These are phyloP conservation scores for Penicillium samsonianum DNA, from an alignment of 495 filamentous ascomycete species.

Conservation along the genomic window DNA sequence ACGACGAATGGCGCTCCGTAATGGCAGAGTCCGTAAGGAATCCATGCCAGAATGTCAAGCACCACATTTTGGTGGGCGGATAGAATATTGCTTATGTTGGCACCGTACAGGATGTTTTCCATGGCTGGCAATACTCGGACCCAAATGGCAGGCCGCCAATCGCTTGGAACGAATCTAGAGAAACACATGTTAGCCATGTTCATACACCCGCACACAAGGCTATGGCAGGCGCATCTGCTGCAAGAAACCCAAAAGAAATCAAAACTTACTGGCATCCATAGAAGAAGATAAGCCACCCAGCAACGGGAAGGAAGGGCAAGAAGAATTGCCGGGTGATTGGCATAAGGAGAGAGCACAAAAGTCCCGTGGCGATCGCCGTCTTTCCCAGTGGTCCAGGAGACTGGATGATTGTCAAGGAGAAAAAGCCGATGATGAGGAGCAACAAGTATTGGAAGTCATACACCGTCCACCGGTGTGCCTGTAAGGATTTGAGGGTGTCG, in stretches of 20 bases:
- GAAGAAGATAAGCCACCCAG: constrained; percentile 83
- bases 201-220: not conserved
- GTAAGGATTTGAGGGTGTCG: constrained; percentile 71
- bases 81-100: constrained; percentile 92
- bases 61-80: constrained; percentile 80
- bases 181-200: constrained; percentile 21
- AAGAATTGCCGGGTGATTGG: constrained; percentile 92
- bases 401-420: constrained; percentile 78
- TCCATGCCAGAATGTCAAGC: constrained; percentile 85
- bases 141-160: constrained; percentile 88
- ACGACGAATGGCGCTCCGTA: constrained; percentile 79
- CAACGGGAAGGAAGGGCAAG: constrained; percentile 80
- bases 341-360: constrained; percentile 70
- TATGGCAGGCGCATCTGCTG: constrained; percentile 12
- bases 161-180: constrained; percentile 75
- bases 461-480: constrained; percentile 74
- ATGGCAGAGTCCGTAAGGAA: constrained; percentile 89
- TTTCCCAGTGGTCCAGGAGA: constrained; percentile 71
- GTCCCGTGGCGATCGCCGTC: constrained; percentile 62
- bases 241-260: not conserved
- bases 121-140: constrained; percentile 92
- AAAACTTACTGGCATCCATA: constrained; percentile 81
- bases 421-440: constrained; percentile 70
- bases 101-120: constrained; percentile 95
- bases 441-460: constrained; percentile 87